Percentiles rank a stretch among this genome's conserved stretches.
These are phyloP conservation scores for Fonsecaea monophora DNA, from an alignment of 2,329 filamentous ascomycete genomes.

Conservation along the genomic window DNA sequence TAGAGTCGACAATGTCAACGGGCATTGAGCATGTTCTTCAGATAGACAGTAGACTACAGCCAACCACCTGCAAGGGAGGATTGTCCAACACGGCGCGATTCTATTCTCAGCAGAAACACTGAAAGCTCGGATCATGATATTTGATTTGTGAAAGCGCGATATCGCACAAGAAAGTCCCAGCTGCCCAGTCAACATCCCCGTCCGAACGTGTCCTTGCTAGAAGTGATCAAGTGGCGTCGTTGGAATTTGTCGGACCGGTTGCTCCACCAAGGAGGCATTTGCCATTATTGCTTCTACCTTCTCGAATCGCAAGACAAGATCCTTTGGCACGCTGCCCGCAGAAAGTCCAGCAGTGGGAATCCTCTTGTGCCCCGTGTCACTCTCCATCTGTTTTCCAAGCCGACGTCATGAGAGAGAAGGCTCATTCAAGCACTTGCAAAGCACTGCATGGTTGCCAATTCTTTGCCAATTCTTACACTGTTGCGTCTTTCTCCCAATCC, in stretches of 20 bases:
- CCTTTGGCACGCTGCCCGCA: background rate
- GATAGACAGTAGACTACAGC: conserved; percentile 6
- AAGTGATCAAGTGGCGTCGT: background rate
- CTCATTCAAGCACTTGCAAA: background rate
- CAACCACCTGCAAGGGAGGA: conserved; percentile 2
- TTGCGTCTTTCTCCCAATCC: conserved; percentile 1
- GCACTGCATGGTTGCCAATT: conserved; percentile 1
- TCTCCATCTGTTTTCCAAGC: background rate
- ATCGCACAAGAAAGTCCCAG: background rate
- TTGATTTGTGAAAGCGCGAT: background rate
- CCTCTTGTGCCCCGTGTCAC: background rate
- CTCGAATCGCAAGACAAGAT: background rate
- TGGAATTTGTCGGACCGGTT: background rate
- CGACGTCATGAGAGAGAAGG: background rate
- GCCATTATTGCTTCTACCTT: background rate
- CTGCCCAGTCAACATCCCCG: background rate
- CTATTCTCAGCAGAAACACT: background rate
- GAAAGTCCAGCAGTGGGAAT: background rate
- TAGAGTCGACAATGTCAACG: conserved; percentile 5
- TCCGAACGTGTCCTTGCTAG: background rate
- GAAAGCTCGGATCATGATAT: background rate
- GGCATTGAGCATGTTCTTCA: conserved; percentile 7
- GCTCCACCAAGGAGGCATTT: background rate
- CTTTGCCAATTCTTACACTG: background rate
- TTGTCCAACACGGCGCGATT: background rate